Evolutionary conservation across 2,329 filamentous ascomycete species (phyloP).

Genomic region (Pseudodiploospora longispora): DNA sequence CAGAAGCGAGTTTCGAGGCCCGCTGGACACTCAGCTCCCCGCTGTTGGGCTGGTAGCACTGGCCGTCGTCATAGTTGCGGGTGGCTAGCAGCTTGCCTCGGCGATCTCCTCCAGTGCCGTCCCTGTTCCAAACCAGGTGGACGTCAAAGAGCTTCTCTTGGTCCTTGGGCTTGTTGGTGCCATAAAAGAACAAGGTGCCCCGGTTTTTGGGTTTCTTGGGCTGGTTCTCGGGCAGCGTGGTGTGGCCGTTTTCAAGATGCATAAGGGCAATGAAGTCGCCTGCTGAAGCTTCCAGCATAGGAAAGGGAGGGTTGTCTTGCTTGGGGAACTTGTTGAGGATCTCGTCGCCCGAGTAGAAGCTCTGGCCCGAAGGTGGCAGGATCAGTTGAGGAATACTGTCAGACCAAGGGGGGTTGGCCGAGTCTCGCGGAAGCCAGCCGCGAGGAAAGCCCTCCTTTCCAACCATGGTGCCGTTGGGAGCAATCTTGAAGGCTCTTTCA

Average conservation of each 20-base stretch:
- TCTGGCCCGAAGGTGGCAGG: slow-evolving; percentile 55
- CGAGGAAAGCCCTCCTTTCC: slow-evolving; percentile 68
- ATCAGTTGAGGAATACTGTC: slow-evolving; percentile 55
- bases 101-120: slow-evolving; percentile 73
- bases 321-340: slow-evolving; percentile 36
- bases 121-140: slow-evolving; percentile 67
- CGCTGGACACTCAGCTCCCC: slow-evolving; percentile 51
- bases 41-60: slow-evolving; percentile 76
- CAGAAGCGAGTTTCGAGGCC: slow-evolving; percentile 44
- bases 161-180: slow-evolving; percentile 51
- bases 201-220: slow-evolving; percentile 55
- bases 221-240: slow-evolving; percentile 50
- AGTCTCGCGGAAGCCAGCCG: slow-evolving; percentile 53
- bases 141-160: slow-evolving; percentile 52
- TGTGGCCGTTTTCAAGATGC: slow-evolving; percentile 72
- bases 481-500: slow-evolving; percentile 65
- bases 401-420: slow-evolving; percentile 39
- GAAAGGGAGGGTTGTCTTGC: slow-evolving; percentile 40
- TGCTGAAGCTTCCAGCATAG: slow-evolving; percentile 50
- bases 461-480: slow-evolving; percentile 63
- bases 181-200: slow-evolving; percentile 69
- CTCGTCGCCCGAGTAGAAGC: slow-evolving; percentile 50
- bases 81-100: slow-evolving; percentile 69
- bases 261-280: slow-evolving; percentile 59
- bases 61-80: slow-evolving; percentile 80